phyloP scores from a whole-genome alignment of 352 stramenopile species.

The Phytopythium montanum region DNA sequence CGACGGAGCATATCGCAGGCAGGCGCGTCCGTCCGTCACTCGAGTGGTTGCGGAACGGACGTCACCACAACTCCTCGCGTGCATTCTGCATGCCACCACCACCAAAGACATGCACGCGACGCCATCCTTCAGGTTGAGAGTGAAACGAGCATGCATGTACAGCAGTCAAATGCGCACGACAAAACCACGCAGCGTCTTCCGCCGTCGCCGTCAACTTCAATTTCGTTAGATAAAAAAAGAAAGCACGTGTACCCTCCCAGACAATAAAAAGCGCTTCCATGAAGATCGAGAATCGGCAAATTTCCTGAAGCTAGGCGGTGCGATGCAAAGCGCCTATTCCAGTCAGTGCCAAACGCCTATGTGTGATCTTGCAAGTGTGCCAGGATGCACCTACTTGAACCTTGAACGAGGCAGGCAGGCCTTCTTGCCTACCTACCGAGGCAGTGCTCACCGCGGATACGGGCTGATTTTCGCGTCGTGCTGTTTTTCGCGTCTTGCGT shows the following conservation, averaged over 20 bases:
- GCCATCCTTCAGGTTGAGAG: background rate
- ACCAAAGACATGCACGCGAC: background rate
- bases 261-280: too few species aligned
- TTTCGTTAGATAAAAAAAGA: background rate
- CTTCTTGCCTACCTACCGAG: too few species aligned
- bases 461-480: conserved; percentile 2
- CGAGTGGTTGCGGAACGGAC: background rate
- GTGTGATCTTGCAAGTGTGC: too few species aligned
- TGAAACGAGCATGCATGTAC: background rate
- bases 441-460: background rate
- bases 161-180: background rate
- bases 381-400: too few species aligned
- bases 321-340: too few species aligned
- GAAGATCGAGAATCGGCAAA: too few species aligned
- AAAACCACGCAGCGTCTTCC: background rate
- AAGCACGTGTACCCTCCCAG: background rate
- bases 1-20: background rate
- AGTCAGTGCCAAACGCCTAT: too few species aligned
- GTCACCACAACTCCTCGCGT: too few species aligned
- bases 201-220: conserved; percentile 5
- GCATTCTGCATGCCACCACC: too few species aligned
- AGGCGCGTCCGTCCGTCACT: background rate
- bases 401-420: too few species aligned
- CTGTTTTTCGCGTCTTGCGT: conserved; percentile 5
- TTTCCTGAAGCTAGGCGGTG: too few species aligned